Evolutionary conservation across 1,139 yeast genomes (phyloP).

Genomic region (Candida mesenterica): DNA sequence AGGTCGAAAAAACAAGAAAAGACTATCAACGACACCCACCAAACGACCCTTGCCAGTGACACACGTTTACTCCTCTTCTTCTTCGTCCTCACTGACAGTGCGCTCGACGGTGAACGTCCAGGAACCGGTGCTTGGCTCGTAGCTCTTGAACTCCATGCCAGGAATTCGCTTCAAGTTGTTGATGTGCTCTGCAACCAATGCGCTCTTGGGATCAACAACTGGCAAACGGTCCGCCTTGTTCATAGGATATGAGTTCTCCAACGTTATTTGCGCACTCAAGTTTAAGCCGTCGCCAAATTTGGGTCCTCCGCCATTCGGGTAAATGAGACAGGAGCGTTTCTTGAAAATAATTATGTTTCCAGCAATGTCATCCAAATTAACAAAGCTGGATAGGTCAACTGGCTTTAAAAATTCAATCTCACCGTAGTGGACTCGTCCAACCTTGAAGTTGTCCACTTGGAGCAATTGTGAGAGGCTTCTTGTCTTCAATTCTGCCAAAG

Average conservation of each 20-base stretch:
- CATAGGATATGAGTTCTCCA: slow-evolving; percentile 77
- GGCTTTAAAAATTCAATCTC: slow-evolving; percentile 72
- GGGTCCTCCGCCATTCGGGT: slow-evolving; percentile 73
- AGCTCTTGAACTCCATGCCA: slow-evolving; percentile 65
- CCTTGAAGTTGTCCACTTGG: slow-evolving; percentile 59
- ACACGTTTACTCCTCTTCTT: too few relatives aligned
- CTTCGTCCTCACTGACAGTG: slow-evolving; percentile 9
- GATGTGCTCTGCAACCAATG: slow-evolving; percentile 66
- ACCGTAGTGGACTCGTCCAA: slow-evolving; percentile 84
- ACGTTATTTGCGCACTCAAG: slow-evolving; percentile 66
- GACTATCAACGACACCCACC: too few relatives aligned
- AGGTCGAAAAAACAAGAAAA: too few relatives aligned
- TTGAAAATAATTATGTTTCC: slow-evolving; percentile 65
- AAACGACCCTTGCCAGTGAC: too few relatives aligned
- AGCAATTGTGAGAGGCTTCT: slow-evolving; percentile 64
- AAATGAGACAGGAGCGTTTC: slow-evolving; percentile 62
- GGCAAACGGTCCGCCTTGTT: slow-evolving; percentile 72
- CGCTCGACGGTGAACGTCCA: slow-evolving; percentile 67
- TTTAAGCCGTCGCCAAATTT: slow-evolving; percentile 79
- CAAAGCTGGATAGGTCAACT: slow-evolving; percentile 73
- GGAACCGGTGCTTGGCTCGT: slow-evolving; percentile 76
- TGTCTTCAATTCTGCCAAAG: slow-evolving; percentile 57
- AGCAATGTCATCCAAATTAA: slow-evolving; percentile 58
- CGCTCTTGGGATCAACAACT: slow-evolving; percentile 75
- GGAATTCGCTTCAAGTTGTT: slow-evolving; percentile 60